A percentile compares a stretch with the other conserved stretches of the same genome.
phyloP scores from a whole-genome alignment of 768 basidiomycete genomes.

The Gyrodon lividus region DNA sequence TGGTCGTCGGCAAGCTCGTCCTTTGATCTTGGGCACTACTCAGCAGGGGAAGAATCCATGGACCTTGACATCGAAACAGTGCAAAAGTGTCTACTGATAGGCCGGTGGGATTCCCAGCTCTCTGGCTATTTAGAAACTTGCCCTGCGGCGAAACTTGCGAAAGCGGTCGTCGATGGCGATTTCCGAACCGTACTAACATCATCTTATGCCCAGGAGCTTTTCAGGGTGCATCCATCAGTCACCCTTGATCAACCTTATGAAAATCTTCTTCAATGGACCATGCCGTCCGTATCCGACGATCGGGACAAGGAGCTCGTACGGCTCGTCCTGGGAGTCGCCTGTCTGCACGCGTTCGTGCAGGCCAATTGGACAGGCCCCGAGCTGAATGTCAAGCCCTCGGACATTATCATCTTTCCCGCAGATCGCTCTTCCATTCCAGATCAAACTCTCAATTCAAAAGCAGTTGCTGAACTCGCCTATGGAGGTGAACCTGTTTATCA shows the following conservation, averaged over 20 bases:
- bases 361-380: slow-evolving; percentile 96
- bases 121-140: slow-evolving; percentile 19
- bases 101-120: slow-evolving; percentile 39
- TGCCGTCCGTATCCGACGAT: slow-evolving; percentile 30
- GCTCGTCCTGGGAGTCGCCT: slow-evolving; percentile 71
- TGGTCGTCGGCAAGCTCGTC: too few species aligned
- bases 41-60: background rate
- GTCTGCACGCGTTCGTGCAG: slow-evolving; percentile 88
- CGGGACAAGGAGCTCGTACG: slow-evolving; percentile 52
- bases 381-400: slow-evolving; percentile 53
- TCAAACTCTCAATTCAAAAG: slow-evolving; percentile 57
- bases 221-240: slow-evolving; percentile 31
- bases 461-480: slow-evolving; percentile 74
- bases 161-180: slow-evolving; percentile 57
- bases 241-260: slow-evolving; percentile 41
- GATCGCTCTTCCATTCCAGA: slow-evolving; percentile 36
- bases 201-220: slow-evolving; percentile 40
- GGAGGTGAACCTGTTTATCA: slow-evolving; percentile 97
- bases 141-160: slow-evolving; percentile 41
- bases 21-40: slow-evolving; percentile 1
- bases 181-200: slow-evolving; percentile 55
- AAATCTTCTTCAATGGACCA: slow-evolving; percentile 33
- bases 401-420: slow-evolving; percentile 38
- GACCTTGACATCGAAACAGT: slow-evolving; percentile 31
- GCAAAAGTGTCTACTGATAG: slow-evolving; percentile 59